phyloP scores from a whole-genome alignment of 2,329 filamentous ascomycete genomes.

The Cladobotryum protrusum region DNA sequence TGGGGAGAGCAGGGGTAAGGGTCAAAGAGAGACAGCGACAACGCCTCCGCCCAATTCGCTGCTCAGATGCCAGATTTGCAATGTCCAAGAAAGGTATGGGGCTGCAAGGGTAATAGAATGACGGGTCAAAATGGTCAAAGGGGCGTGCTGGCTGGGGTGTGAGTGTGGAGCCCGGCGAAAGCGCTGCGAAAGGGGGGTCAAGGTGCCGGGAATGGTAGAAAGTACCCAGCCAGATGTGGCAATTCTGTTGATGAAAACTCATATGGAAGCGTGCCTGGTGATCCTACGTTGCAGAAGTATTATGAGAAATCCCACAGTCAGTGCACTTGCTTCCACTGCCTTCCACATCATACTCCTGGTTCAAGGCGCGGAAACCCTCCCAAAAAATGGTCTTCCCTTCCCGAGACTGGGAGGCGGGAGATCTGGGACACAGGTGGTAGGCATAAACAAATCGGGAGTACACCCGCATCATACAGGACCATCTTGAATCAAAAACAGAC shows the following conservation, averaged over 20 bases:
- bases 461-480: conserved; percentile 2
- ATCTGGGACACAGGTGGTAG: conserved; percentile 5
- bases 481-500: neutral
- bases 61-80: conserved; percentile 17
- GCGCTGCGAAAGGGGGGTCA: neutral
- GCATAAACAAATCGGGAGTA: conserved; percentile 3
- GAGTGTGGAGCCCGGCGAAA: neutral
- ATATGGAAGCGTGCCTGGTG: neutral
- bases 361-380: neutral
- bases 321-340: neutral
- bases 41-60: conserved; percentile 1
- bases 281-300: neutral
- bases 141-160: neutral
- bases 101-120: conserved; percentile 4
- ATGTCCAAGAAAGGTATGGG: conserved; percentile 8
- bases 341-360: neutral
- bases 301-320: neutral
- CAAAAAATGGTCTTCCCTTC: neutral
- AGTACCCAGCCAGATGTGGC: neutral
- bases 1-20: conserved; percentile 9
- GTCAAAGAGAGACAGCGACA: conserved; percentile 2
- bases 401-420: conserved; percentile 1
- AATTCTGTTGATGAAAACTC: neutral
- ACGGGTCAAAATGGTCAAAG: neutral
- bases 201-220: neutral